A percentile compares a stretch with the other conserved stretches of the same genome.
Conservation (phyloP, 495 filamentous ascomycete genomes). For the Penicillium malachiteum region DNA sequence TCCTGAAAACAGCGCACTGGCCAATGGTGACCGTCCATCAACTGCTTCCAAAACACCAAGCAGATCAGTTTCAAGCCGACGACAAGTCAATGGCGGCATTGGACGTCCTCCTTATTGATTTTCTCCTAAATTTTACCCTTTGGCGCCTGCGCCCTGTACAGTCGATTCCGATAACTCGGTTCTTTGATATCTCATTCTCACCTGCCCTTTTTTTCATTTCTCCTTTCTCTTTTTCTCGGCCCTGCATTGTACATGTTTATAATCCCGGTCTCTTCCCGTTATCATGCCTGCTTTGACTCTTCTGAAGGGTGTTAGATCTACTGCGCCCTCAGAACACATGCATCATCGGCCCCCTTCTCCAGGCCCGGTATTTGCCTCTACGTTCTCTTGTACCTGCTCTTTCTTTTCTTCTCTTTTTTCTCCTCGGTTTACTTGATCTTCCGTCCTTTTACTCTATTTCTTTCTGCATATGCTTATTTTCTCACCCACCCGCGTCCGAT, state of each 20-base stretch:
- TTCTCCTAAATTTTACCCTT: background rate
- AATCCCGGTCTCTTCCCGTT: constrained; percentile 8
- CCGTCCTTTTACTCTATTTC: constrained; percentile 10
- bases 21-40: constrained; percentile 21
- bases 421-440: constrained; percentile 13
- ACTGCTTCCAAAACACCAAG: constrained; percentile 7
- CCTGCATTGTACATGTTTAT: constrained; percentile 21
- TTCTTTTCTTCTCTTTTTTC: constrained; percentile 3
- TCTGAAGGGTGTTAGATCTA: too few relatives aligned
- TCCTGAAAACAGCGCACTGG: constrained; percentile 13
- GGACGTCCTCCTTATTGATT: constrained; percentile 46
- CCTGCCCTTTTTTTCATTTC: background rate
- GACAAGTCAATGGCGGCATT: constrained; percentile 34
- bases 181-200: constrained; percentile 3
- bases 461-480: constrained; percentile 20
- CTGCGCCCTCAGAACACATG: background rate
- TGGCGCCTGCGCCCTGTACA: constrained; percentile 15
- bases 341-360: background rate
- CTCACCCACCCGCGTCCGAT: constrained; percentile 5
- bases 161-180: constrained; percentile 9
- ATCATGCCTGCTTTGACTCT: background rate
- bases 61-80: constrained; percentile 21
- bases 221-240: constrained; percentile 2
- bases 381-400: background rate
- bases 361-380: background rate